These are phyloP conservation scores for Blastobotrys arbuscula DNA, from an alignment of 1,139 yeast genomes.

Conservation along the genomic window DNA sequence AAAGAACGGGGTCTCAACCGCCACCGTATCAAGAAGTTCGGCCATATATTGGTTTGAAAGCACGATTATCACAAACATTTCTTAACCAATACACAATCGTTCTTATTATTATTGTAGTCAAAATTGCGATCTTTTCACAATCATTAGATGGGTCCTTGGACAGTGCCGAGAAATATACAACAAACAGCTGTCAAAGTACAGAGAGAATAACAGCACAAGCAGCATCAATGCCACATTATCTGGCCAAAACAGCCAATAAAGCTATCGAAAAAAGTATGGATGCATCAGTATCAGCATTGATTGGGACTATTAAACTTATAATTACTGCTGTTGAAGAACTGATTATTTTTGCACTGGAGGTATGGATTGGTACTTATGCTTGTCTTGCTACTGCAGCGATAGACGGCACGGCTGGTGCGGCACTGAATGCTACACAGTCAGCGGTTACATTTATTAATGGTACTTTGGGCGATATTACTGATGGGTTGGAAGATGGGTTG, in stretches of 20 bases:
- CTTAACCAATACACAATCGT: slow-evolving; percentile 31
- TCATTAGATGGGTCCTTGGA: slow-evolving; percentile 26
- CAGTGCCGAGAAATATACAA: slow-evolving; percentile 25
- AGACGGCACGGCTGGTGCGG: slow-evolving; percentile 66
- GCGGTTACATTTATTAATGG: slow-evolving; percentile 55
- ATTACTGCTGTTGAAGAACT: slow-evolving; percentile 56
- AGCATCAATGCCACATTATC: slow-evolving; percentile 50
- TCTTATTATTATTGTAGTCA: slow-evolving; percentile 30
- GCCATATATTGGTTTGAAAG: slow-evolving; percentile 33
- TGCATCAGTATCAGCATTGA: slow-evolving; percentile 43
- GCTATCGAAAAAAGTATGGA: slow-evolving; percentile 45
- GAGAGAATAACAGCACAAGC: slow-evolving; percentile 43
- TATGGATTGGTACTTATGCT: slow-evolving; percentile 78
- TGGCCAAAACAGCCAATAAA: slow-evolving; percentile 49
- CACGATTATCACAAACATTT: slow-evolving; percentile 33
- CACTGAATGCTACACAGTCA: slow-evolving; percentile 64
- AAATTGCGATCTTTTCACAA: slow-evolving; percentile 29
- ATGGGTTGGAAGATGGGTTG: slow-evolving; percentile 54
- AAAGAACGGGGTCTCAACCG: background rate
- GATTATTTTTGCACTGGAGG: slow-evolving; percentile 58
- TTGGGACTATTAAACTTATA: slow-evolving; percentile 39
- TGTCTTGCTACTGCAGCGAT: slow-evolving; percentile 73
- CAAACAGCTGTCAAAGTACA: slow-evolving; percentile 40
- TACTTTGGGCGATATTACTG: slow-evolving; percentile 50
- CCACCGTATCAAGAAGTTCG: background rate